These are phyloP conservation scores for Boletus rubroflammeus DNA, from an alignment of 768 basidiomycete species.

Conservation along the genomic window DNA sequence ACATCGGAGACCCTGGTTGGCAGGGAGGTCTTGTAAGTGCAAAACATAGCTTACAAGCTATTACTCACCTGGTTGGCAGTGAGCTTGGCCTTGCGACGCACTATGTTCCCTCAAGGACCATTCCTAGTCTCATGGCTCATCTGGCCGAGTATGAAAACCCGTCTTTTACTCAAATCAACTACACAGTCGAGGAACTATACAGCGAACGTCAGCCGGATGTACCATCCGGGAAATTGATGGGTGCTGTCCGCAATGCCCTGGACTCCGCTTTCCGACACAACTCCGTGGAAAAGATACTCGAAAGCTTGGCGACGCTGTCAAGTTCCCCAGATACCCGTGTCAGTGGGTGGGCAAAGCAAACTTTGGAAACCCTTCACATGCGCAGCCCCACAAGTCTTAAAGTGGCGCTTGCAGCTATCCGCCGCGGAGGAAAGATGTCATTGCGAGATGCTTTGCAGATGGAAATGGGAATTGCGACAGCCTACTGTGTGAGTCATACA, in stretches of 20 bases:
- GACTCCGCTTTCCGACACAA: conserved; percentile 74
- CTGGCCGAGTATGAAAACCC: conserved; percentile 45
- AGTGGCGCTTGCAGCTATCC: conserved; percentile 79
- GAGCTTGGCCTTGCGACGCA: conserved; percentile 95
- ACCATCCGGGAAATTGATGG: conserved; percentile 49
- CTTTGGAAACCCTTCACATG: conserved; percentile 55
- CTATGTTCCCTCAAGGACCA: conserved; percentile 73
- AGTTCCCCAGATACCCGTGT: conserved; percentile 42
- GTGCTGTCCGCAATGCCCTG: conserved; percentile 67
- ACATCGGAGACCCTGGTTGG: conserved; percentile 73
- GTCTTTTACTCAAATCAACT: conserved; percentile 51
- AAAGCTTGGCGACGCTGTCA: conserved; percentile 45
- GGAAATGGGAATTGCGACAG: conserved; percentile 86
- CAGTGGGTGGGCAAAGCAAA: conserved; percentile 70
- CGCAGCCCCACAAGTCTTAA: conserved; percentile 92
- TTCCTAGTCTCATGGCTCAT: conserved; percentile 67
- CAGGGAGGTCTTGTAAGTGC: conserved; percentile 79
- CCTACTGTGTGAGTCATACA: conserved; percentile 72
- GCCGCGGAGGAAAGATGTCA: conserved; percentile 58
- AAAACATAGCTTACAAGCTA: conserved; percentile 4
- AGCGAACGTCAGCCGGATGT: conserved; percentile 59
- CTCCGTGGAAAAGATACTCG: conserved; percentile 68
- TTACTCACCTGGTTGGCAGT: conserved; percentile 38
- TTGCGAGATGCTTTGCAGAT: conserved; percentile 70
- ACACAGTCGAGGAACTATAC: conserved; percentile 62